Evolutionary conservation across 1,284 basidiomycete species (phyloP).

Genomic region (Phellopilus nigrolimitatus): DNA sequence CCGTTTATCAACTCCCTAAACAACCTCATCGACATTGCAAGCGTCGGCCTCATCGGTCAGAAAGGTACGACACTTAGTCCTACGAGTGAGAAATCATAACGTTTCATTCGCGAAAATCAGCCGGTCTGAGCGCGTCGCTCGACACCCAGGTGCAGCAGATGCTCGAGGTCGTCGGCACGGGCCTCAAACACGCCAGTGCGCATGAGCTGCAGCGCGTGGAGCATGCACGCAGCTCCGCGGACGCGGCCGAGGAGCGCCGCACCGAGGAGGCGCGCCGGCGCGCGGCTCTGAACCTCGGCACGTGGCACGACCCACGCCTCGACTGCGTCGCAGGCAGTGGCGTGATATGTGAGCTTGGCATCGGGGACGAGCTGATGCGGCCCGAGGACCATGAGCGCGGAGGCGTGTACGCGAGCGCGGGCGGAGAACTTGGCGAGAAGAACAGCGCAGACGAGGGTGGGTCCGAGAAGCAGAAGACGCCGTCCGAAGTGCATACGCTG

Average conservation of each 20-base stretch:
- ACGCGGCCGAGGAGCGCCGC: slow-evolving; percentile 29
- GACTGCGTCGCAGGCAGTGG: slow-evolving; percentile 82
- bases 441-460: slow-evolving; percentile 28
- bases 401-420: background rate
- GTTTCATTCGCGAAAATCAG: slow-evolving; percentile 39
- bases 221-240: slow-evolving; percentile 33
- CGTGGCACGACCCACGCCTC: slow-evolving; percentile 78
- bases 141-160: slow-evolving; percentile 84
- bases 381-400: slow-evolving; percentile 18
- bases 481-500: slow-evolving; percentile 41
- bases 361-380: slow-evolving; percentile 57
- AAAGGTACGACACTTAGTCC: slow-evolving; percentile 53
- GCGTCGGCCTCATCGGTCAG: slow-evolving; percentile 90
- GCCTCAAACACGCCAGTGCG: slow-evolving; percentile 62
- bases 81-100: background rate
- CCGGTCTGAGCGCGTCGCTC: slow-evolving; percentile 82
- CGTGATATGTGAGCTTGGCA: slow-evolving; percentile 75
- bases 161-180: slow-evolving; percentile 73
- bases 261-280: slow-evolving; percentile 35
- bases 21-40: slow-evolving; percentile 88
- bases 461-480: slow-evolving; percentile 30
- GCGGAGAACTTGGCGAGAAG: slow-evolving; percentile 10
- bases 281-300: slow-evolving; percentile 49
- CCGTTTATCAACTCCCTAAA: slow-evolving; percentile 84
- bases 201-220: slow-evolving; percentile 45